Evolutionary conservation across 441 rosid genomes (phyloP).

Genomic region (California macrophylla): DNA sequence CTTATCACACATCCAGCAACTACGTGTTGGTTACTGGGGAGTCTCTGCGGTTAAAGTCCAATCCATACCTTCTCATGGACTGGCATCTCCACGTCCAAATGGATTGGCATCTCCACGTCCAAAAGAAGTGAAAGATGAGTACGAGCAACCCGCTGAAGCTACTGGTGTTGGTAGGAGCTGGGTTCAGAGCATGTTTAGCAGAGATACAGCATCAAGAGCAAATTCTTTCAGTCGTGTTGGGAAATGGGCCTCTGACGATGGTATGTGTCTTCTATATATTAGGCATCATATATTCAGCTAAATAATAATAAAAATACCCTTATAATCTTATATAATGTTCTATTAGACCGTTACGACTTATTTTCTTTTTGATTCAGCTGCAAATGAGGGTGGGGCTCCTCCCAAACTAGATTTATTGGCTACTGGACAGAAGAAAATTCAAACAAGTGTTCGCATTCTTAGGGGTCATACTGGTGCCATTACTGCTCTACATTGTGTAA

Average conservation of each 20-base stretch:
- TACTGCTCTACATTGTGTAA: conserved; percentile 94
- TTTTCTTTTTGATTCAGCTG: conserved; percentile 18
- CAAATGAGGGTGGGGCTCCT: conserved; percentile 35
- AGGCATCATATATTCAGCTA: neutral
- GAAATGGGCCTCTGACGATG: conserved; percentile 68
- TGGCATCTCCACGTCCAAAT: conserved; percentile 41
- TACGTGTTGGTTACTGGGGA: conserved; percentile 90
- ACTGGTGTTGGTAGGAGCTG: conserved; percentile 94
- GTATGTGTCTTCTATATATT: conserved; percentile 28
- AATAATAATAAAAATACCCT: neutral
- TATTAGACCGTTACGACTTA: neutral
- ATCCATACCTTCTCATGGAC: conserved; percentile 42
- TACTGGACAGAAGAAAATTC: conserved; percentile 80
- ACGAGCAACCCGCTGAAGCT: conserved; percentile 87
- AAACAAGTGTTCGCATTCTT: conserved; percentile 78
- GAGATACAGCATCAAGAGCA: conserved; percentile 65
- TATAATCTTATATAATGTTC: neutral
- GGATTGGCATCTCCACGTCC: conserved; percentile 35
- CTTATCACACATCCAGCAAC: conserved; percentile 88
- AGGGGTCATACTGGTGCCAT: conserved; percentile 90
- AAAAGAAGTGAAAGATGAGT: conserved; percentile 60
- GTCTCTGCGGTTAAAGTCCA: conserved; percentile 59
- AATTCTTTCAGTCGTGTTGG: conserved; percentile 74
- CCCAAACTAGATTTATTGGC: conserved; percentile 60
- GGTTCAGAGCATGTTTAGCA: conserved; percentile 99